These are phyloP conservation scores for Salisapilia sapeloensis DNA, from an alignment of 352 stramenopile genomes.

Conservation along the genomic window DNA sequence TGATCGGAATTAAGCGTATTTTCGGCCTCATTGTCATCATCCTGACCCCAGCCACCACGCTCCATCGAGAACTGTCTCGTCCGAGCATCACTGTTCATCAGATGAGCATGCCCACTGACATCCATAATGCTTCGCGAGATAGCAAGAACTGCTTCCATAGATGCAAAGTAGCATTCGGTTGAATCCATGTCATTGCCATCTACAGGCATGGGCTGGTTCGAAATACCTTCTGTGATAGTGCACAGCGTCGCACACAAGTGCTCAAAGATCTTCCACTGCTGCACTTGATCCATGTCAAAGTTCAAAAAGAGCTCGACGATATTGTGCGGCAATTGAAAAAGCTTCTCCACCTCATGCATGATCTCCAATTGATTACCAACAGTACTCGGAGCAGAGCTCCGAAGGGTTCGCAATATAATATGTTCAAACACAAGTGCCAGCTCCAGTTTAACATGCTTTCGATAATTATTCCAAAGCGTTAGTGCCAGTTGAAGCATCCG, in stretches of 20 bases:
- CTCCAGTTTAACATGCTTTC: slow-evolving; percentile 67
- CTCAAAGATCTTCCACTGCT: slow-evolving; percentile 83
- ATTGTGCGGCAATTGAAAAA: slow-evolving; percentile 73
- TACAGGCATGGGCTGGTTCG: slow-evolving; percentile 5
- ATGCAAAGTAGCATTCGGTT: slow-evolving; percentile 47
- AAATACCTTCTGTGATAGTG: slow-evolving; percentile 48
- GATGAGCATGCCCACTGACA: slow-evolving; percentile 61
- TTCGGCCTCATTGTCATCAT: slow-evolving; percentile 20
- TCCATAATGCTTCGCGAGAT: slow-evolving; percentile 78
- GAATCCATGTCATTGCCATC: slow-evolving; percentile 21
- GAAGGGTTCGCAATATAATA: slow-evolving; percentile 56
- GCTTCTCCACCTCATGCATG: slow-evolving; percentile 58
- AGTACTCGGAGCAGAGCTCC: slow-evolving; percentile 20
- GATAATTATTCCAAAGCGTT: slow-evolving; percentile 76
- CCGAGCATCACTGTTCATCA: slow-evolving; percentile 67
- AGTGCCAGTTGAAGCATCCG: slow-evolving; percentile 43
- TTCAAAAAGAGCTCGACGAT: slow-evolving; percentile 81
- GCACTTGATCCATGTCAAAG: slow-evolving; percentile 73
- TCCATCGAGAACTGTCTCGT: slow-evolving; percentile 72
- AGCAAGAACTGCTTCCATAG: slow-evolving; percentile 54
- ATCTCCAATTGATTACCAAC: slow-evolving; percentile 51
- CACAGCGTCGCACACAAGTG: slow-evolving; percentile 59
- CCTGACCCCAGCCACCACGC: slow-evolving; percentile 69
- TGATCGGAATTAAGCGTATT: too few relatives aligned
- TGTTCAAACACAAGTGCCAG: slow-evolving; percentile 71